Evolutionary conservation across 768 basidiomycete genomes (phyloP), one percentile per base, ranked within the genome.

Genomic region (Dioszegia crocea): DNA sequence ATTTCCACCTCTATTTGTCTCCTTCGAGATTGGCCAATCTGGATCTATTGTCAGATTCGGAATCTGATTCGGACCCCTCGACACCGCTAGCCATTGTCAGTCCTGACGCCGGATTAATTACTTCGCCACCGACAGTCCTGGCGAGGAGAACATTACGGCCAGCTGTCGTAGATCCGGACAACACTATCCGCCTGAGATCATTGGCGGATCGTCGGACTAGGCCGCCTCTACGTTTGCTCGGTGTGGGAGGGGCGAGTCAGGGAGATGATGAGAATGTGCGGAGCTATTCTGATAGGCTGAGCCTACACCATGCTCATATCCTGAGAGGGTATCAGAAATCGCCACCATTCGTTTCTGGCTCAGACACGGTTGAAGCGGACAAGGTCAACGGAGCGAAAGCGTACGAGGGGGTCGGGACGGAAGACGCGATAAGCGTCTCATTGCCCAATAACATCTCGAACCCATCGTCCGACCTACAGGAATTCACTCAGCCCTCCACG

Each of bases 1-100:
- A 75, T 55, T 77, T 75, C 56, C 67, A 70, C 31, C 69, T 77
- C 2, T 72, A 77, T 51, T 67, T 77, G 0, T 75, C 76, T 2
- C 74, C 74, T 0, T 74, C 76, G 0, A 55, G 75, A 43, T 41
- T 71, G 12, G 68, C 72, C 11, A 59, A 74, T 52, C 49, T 74
- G 14, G 72, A 73, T 43, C 43, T 73, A 2, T 50, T 76, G 9
- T 61, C 70, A 9, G 71, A 71, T 47, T 61, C 65, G 4, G 61
- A 62, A 19, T 63, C 66, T 12, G 69, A 68, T 8, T 51, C 50
- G 40, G 14, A 27, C 9, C 19, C 26, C 24, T 48, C 47, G 4
- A 48, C 47, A 5, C 27, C 47, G 19, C 47, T 23, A 14, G 27
- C 47, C 4, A 23, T 8, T n/a, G n/a, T n/a, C n/a, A n/a, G n/a